phyloP scores from a whole-genome alignment of 2,329 filamentous ascomycete genomes.

The Stagonosporopsis rhizophila region DNA sequence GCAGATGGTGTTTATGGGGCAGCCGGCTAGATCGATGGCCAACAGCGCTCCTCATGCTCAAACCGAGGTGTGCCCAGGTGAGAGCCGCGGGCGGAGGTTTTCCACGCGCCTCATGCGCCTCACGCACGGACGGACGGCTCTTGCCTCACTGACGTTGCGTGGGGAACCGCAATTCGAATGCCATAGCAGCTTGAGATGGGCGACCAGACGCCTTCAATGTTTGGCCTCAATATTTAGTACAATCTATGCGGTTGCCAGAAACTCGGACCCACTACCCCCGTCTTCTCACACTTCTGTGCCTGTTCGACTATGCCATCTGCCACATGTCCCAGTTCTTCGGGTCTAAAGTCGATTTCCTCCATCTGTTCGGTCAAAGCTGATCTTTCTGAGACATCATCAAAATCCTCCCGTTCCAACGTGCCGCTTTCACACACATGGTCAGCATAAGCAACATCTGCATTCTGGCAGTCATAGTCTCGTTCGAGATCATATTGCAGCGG shows the following conservation, averaged over 20 bases:
- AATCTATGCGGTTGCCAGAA: constrained; percentile 57
- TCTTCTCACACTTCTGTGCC: constrained; percentile 5
- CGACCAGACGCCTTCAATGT: background rate
- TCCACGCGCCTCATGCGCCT: constrained; percentile 6
- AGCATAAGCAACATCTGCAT: background rate
- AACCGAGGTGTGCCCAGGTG: constrained; percentile 33
- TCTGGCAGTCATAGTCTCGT: background rate
- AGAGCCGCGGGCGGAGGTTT: constrained; percentile 22
- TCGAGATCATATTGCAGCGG: background rate
- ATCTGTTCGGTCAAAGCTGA: background rate
- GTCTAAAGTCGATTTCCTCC: background rate
- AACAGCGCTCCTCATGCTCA: constrained; percentile 20
- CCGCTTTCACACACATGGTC: background rate
- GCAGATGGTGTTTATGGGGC: constrained; percentile 25
- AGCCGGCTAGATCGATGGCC: constrained; percentile 23
- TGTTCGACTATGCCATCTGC: constrained; percentile 9
- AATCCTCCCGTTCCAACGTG: background rate
- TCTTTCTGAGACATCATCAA: background rate
- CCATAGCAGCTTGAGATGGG: background rate
- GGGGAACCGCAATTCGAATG: constrained; percentile 1
- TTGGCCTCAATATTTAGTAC: constrained; percentile 45
- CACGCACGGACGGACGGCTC: constrained; percentile 12
- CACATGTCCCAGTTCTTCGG: background rate
- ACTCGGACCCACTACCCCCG: constrained; percentile 31
- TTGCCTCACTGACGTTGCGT: constrained; percentile 8